Evolutionary conservation across 495 filamentous ascomycete genomes (phyloP).

Genomic region (Trichoderma orchidacearum): DNA sequence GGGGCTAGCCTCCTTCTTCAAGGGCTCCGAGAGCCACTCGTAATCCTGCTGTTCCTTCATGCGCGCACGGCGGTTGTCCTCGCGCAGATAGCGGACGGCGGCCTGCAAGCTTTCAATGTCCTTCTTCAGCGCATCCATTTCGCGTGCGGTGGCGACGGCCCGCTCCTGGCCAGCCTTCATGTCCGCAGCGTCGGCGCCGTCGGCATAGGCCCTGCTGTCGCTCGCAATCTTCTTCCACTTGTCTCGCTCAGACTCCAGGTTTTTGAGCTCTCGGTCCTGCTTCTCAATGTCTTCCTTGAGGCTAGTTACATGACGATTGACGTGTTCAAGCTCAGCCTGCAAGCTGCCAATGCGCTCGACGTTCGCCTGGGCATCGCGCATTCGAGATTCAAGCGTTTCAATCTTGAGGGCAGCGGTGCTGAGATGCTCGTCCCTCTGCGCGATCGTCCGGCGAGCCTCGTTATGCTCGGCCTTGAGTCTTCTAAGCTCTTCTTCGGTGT

Average conservation of each 20-base stretch:
- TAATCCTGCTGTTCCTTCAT: conserved; percentile 44
- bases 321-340: conserved; percentile 43
- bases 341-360: conserved; percentile 48
- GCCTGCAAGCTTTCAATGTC: conserved; percentile 60
- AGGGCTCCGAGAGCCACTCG: conserved; percentile 54
- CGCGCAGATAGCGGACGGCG: conserved; percentile 63
- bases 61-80: conserved; percentile 58
- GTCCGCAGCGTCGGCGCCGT: conserved; percentile 31
- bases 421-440: conserved; percentile 49
- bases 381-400: conserved; percentile 72
- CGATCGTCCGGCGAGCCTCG: conserved; percentile 48
- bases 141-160: conserved; percentile 53
- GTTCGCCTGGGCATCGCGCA: conserved; percentile 65
- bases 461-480: conserved; percentile 60
- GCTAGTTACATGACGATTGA: conserved; percentile 36
- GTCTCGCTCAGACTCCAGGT: conserved; percentile 49
- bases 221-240: conserved; percentile 64
- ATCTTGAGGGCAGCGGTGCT: conserved; percentile 77
- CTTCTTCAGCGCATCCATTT: conserved; percentile 58
- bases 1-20: conserved; percentile 32
- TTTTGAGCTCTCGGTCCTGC: conserved; percentile 41
- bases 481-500: conserved; percentile 67
- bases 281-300: conserved; percentile 53
- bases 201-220: conserved; percentile 45
- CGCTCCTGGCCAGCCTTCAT: conserved; percentile 40